phyloP scores from a whole-genome alignment of 2,329 filamentous ascomycete species.

The Niveomyces coronatus region DNA sequence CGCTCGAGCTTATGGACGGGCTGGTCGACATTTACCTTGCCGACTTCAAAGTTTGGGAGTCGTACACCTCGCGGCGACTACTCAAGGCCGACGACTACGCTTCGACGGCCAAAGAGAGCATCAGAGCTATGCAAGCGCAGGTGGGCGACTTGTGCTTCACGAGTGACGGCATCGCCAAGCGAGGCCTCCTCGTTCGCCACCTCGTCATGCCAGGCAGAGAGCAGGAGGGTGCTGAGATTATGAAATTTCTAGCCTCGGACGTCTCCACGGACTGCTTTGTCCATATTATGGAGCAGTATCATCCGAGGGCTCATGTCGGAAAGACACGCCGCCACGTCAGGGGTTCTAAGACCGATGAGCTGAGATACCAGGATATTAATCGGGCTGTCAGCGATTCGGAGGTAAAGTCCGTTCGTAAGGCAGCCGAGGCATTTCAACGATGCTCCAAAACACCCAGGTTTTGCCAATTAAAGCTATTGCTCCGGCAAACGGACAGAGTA shows the following conservation, averaged over 20 bases:
- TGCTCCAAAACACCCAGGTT: conserved; percentile 40
- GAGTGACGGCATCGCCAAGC: conserved; percentile 68
- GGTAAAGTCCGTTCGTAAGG: conserved; percentile 52
- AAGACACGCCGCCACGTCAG: conserved; percentile 41
- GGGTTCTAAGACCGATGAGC: conserved; percentile 25
- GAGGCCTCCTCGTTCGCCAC: conserved; percentile 64
- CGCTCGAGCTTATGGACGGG: conserved; percentile 63
- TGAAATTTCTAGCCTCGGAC: conserved; percentile 63
- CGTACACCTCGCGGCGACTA: conserved; percentile 54
- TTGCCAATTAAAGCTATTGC: conserved; percentile 28
- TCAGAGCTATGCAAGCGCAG: conserved; percentile 70
- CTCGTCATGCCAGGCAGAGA: conserved; percentile 78
- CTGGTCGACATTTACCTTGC: conserved; percentile 81
- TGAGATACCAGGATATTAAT: conserved; percentile 70
- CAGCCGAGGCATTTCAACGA: conserved; percentile 69
- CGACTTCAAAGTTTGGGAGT: conserved; percentile 76
- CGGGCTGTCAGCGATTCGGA: conserved; percentile 56
- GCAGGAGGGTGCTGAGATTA: conserved; percentile 61
- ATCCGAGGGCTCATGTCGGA: conserved; percentile 70
- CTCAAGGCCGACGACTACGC: conserved; percentile 73
- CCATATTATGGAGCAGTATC: conserved; percentile 85
- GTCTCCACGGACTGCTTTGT: conserved; percentile 68
- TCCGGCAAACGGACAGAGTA: background rate
- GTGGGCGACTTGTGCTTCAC: conserved; percentile 80
- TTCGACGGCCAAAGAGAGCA: conserved; percentile 60